Conservation (phyloP, 805 yeast species). For the Metschnikowia santaceciliae region DNA sequence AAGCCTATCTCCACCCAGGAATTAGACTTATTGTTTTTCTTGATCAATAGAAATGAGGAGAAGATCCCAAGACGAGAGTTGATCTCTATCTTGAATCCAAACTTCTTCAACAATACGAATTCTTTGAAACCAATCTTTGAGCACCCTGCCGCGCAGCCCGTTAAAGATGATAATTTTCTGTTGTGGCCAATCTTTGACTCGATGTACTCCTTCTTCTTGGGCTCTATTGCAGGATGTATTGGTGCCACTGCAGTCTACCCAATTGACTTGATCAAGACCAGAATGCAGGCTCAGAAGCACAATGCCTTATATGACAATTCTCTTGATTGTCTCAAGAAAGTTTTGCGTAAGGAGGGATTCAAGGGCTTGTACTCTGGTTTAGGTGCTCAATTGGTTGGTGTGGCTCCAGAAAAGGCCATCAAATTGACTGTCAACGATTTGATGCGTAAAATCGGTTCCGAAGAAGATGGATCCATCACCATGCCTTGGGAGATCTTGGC, state of each 20-base stretch:
- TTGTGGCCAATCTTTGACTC: constrained; percentile 60
- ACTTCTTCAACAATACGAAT: constrained; percentile 33
- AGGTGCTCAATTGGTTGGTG: constrained; percentile 92
- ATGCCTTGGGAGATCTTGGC: constrained; percentile 72
- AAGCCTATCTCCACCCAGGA: constrained; percentile 38
- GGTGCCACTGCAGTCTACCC: constrained; percentile 99
- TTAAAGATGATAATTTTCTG: constrained; percentile 37
- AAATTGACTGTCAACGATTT: constrained; percentile 91
- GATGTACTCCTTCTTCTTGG: constrained; percentile 79
- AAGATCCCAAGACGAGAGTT: constrained; percentile 40
- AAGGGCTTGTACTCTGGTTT: constrained; percentile 88
- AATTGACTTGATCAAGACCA: constrained; percentile 90
- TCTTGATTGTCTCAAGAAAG: constrained; percentile 79
- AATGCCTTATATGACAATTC: constrained; percentile 72
- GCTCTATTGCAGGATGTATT: constrained; percentile 94
- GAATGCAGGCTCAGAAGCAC: constrained; percentile 94
- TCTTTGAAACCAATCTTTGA: constrained; percentile 37
- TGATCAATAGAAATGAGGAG: constrained; percentile 36
- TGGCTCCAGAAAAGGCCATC: constrained; percentile 97
- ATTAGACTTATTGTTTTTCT: constrained; percentile 38
- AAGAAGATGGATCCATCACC: constrained; percentile 35
- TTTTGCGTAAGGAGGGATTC: constrained; percentile 71
- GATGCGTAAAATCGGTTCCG: constrained; percentile 67
- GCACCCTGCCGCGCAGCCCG: constrained; percentile 39
- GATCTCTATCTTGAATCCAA: constrained; percentile 56